These are phyloP conservation scores for Purpureocillium takamizusanense DNA, from an alignment of 2,329 filamentous ascomycete genomes.

Conservation along the genomic window DNA sequence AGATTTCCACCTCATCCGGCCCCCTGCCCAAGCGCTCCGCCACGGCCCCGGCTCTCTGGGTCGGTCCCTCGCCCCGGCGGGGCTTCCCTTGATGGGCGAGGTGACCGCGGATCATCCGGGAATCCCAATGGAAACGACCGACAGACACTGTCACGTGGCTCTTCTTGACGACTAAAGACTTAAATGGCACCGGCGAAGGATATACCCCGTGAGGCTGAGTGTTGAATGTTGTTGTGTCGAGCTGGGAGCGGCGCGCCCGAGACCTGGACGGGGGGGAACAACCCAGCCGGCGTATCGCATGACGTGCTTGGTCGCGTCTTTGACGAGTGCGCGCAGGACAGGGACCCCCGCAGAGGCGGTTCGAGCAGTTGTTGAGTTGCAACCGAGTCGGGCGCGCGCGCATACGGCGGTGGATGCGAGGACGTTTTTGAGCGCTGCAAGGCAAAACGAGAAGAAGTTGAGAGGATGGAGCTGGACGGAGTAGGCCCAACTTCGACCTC, in stretches of 20 bases:
- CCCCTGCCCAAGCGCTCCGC: no score
- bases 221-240: conserved; percentile 21
- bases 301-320: background rate
- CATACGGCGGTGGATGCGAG: conserved; percentile 22
- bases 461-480: conserved; percentile 8
- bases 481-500: background rate
- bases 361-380: conserved; percentile 1
- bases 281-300: background rate
- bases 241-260: conserved; percentile 17
- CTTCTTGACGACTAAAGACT: conserved; percentile 23
- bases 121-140: conserved; percentile 23
- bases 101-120: conserved; percentile 23
- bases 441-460: conserved; percentile 13
- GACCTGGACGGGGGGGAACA: conserved; percentile 1
- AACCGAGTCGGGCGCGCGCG: conserved; percentile 1
- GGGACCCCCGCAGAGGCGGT: conserved; percentile 3
- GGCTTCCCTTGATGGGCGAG: conserved; percentile 16
- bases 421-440: conserved; percentile 17
- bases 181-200: conserved; percentile 31
- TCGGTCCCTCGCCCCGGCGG: no score
- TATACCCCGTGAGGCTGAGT: conserved; percentile 31
- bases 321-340: no score
- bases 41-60: no score
- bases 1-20: no score
- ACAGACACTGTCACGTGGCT: conserved; percentile 24